phyloP scores from a whole-genome alignment of 2,329 filamentous ascomycete genomes.

The Ramularia collo-cygni region DNA sequence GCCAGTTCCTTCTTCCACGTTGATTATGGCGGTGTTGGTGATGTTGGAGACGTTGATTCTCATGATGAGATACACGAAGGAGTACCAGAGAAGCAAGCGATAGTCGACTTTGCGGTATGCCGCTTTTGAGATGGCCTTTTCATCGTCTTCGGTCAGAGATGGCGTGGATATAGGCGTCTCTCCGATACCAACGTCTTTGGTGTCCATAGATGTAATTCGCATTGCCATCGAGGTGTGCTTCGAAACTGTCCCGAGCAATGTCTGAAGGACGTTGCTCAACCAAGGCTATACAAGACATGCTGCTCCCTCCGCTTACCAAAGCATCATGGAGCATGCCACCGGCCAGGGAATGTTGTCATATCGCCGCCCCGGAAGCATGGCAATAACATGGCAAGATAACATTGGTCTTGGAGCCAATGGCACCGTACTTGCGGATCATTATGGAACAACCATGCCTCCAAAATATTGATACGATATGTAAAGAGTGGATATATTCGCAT shows the following conservation, averaged over 20 bases:
- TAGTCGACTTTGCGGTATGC: slow-evolving; percentile 30
- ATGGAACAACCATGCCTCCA: no score
- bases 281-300: no score
- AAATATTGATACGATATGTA: neutral
- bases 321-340: neutral
- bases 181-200: slow-evolving; percentile 7
- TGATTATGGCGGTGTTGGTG: slow-evolving; percentile 32
- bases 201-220: neutral
- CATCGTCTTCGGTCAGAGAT: neutral
- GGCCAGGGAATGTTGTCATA: neutral
- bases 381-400: slow-evolving; percentile 1
- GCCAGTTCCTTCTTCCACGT: slow-evolving; percentile 28
- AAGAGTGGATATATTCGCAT: neutral
- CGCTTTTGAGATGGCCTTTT: slow-evolving; percentile 9
- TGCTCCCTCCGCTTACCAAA: no score
- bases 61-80: slow-evolving; percentile 29
- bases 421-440: no score
- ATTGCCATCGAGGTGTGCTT: neutral
- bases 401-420: no score
- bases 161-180: slow-evolving; percentile 2
- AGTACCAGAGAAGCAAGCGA: slow-evolving; percentile 28
- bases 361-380: neutral
- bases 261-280: no score
- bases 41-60: slow-evolving; percentile 30
- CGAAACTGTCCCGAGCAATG: no score